A percentile compares a stretch with the other conserved stretches of the same genome.
Conservation (phyloP, 1,284 basidiomycete species). For the Mycocalia duriaeana region DNA sequence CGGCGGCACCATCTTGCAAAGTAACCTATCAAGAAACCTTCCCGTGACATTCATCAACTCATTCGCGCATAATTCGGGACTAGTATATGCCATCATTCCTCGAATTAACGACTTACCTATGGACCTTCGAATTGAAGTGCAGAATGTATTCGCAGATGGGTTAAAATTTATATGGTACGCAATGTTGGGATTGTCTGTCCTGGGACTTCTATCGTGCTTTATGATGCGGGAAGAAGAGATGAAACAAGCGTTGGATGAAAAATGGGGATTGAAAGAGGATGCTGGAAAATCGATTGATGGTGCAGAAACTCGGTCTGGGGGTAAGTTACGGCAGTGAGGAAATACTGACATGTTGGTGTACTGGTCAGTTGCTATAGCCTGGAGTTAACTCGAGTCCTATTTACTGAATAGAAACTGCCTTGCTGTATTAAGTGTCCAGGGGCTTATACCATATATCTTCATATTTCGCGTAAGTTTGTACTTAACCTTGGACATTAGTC, state of each 20-base stretch:
- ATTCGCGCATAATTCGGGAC: slow-evolving; percentile 26
- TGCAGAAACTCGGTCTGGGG: too few relatives aligned
- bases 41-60: slow-evolving; percentile 24
- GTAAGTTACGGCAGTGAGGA: too few relatives aligned
- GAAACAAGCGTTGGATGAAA: slow-evolving; percentile 23
- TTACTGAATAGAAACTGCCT: too few relatives aligned
- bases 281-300: too few relatives aligned
- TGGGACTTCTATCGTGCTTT: slow-evolving; percentile 24
- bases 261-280: slow-evolving; percentile 8
- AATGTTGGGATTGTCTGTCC: slow-evolving; percentile 25
- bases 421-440: too few relatives aligned
- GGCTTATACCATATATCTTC: too few relatives aligned
- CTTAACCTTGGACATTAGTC: too few relatives aligned
- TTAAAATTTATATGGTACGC: slow-evolving; percentile 29
- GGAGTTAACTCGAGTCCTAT: too few relatives aligned
- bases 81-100: slow-evolving; percentile 34
- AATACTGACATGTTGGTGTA: too few relatives aligned
- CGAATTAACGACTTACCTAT: slow-evolving; percentile 25
- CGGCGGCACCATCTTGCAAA: slow-evolving; percentile 32
- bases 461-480: too few relatives aligned
- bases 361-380: too few relatives aligned
- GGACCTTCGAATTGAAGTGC: slow-evolving; percentile 24
- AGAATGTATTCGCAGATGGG: slow-evolving; percentile 28
- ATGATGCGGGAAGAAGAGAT: slow-evolving; percentile 29
- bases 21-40: slow-evolving; percentile 24